These are phyloP conservation scores for Fusarium sp. DNA, from an alignment of 2,329 filamentous ascomycete genomes.

Conservation along the genomic window DNA sequence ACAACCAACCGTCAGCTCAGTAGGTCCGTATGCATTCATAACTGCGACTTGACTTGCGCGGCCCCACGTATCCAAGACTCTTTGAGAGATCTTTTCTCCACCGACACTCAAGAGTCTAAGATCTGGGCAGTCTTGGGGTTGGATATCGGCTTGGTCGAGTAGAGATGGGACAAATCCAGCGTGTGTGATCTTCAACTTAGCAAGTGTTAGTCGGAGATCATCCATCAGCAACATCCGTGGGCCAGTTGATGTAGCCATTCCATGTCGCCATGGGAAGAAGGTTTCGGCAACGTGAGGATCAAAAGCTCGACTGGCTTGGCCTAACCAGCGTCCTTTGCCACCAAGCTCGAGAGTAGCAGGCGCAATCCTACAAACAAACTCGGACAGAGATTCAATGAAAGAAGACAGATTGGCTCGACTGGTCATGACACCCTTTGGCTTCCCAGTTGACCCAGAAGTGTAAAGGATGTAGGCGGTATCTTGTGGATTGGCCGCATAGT, in stretches of 20 bases:
- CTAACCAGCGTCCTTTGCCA: constrained; percentile 2
- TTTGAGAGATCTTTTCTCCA: neutral
- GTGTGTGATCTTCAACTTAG: neutral
- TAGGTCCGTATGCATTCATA: constrained; percentile 1
- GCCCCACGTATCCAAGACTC: neutral
- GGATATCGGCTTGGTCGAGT: neutral
- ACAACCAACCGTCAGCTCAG: neutral
- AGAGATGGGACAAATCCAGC: neutral
- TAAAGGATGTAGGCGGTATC: neutral
- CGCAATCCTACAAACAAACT: neutral
- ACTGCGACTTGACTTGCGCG: neutral
- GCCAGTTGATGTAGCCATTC: neutral
- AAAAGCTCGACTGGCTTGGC: constrained; percentile 9
- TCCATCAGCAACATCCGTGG: neutral
- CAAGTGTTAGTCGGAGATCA: neutral
- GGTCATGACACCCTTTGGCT: constrained; percentile 6
- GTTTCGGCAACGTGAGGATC: constrained; percentile 3
- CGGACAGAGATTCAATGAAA: neutral
- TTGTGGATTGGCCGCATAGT: neutral
- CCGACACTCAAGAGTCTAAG: neutral
- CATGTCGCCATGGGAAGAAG: neutral
- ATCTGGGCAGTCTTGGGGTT: neutral
- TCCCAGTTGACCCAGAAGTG: neutral
- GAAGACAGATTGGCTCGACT: neutral
- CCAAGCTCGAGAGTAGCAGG: neutral